These are phyloP conservation scores for Boletus reticulatus DNA, from an alignment of 768 basidiomycete genomes.

Conservation along the genomic window DNA sequence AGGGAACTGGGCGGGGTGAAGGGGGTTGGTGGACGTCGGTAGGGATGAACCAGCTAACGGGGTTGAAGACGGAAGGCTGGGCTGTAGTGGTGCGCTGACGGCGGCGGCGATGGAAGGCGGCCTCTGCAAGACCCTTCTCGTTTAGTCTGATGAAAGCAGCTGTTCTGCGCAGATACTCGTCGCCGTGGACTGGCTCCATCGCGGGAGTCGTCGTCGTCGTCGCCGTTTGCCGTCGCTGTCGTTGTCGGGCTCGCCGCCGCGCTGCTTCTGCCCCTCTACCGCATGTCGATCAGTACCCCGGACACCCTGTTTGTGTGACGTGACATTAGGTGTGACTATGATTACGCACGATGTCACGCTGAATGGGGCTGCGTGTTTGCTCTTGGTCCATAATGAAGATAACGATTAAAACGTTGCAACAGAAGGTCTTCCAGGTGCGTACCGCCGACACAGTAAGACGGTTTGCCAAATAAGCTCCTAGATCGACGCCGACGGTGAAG, in stretches of 20 bases:
- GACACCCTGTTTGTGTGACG: constrained; percentile 17
- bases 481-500: constrained; percentile 74
- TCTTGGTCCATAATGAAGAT: constrained; percentile 68
- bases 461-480: constrained; percentile 22
- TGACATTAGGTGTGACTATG: constrained; percentile 17
- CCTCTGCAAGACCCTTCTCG: constrained; percentile 70
- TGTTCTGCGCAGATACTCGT: constrained; percentile 70
- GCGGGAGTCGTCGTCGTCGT: constrained; percentile 8
- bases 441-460: not conserved
- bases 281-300: constrained; percentile 23
- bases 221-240: not conserved
- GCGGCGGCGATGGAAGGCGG: constrained; percentile 51
- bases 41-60: constrained; percentile 55
- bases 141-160: constrained; percentile 71
- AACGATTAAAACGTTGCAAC: constrained; percentile 92
- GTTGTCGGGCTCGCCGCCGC: constrained; percentile 8
- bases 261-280: constrained; percentile 20
- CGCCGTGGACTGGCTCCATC: constrained; percentile 62
- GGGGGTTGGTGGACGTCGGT: constrained; percentile 24
- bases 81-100: constrained; percentile 30
- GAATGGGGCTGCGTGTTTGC: constrained; percentile 8
- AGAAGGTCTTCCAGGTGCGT: constrained; percentile 81
- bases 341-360: constrained; percentile 24
- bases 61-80: constrained; percentile 51
- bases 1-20: constrained; percentile 56